Conservation (phyloP, 202 grass and related monocot species). For the Dendrocalamus latiflorus region DNA sequence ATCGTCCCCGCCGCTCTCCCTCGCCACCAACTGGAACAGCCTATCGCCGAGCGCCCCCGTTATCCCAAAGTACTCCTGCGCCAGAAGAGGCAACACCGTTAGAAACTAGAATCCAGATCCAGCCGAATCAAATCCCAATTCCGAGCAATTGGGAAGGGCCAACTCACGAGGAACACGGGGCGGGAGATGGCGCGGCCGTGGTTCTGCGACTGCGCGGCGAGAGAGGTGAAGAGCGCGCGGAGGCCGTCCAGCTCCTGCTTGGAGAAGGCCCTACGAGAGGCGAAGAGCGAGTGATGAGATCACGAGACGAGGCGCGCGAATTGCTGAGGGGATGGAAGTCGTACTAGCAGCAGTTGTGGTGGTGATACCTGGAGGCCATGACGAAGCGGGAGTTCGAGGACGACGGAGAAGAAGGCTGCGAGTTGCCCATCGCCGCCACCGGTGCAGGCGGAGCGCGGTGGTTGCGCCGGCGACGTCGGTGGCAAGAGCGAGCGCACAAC, state of each 20-base stretch:
- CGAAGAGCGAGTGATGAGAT: neutral
- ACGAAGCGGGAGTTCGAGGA: conserved; percentile 31
- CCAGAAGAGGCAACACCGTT: neutral
- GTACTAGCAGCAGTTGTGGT: neutral
- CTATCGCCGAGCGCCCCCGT: conserved; percentile 44
- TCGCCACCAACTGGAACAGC: conserved; percentile 64
- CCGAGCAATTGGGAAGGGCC: neutral
- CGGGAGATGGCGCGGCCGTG: conserved; percentile 51
- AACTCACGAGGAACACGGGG: conserved; percentile 64
- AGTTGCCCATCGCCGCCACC: conserved; percentile 63
- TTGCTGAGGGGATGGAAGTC: neutral
- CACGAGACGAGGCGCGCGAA: neutral
- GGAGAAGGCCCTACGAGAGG: conserved; percentile 62
- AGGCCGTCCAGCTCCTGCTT: conserved; percentile 76
- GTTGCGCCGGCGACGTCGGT: conserved; percentile 6
- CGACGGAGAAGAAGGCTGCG: conserved; percentile 44
- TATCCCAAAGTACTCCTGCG: conserved; percentile 67
- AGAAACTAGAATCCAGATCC: neutral
- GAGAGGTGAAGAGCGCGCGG: conserved; percentile 54
- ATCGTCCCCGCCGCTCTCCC: conserved; percentile 50
- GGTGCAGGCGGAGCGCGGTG: neutral
- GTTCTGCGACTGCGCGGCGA: conserved; percentile 57
- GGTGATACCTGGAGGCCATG: conserved; percentile 49
- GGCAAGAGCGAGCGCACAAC: neutral
- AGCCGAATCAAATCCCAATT: neutral